Evolutionary conservation across 345 rosid species (phyloP), one percentile per base, ranked within the genome.

Genomic region (Corchorus capsularis): DNA sequence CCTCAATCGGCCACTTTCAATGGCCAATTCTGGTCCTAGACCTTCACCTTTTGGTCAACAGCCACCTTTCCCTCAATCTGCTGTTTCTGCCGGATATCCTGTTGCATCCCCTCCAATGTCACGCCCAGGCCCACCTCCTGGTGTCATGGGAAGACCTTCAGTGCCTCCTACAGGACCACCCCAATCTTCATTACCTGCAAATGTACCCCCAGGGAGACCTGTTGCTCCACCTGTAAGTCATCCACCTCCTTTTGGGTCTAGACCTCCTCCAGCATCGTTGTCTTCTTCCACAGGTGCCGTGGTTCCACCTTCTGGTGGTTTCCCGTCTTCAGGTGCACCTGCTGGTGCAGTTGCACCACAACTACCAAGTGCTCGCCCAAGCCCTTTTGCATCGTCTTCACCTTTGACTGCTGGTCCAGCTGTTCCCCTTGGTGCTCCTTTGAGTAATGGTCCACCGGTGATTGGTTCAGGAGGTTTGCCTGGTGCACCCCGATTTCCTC

Each of bases 31-130:
- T 45, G 90, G 82, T 77, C 91, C 94, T 50, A 85, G 92, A 75
- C 92, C 86, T 41, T 78, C 88, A 12, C 93, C 97, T 15, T 88
- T 89, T 77, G 90, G 89, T 77, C 96, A 89, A 68, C 83, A 88
- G 8, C 92, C 82, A 6, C 80, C 87, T 22, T 89, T 86, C 69
- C 72, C 89, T 45, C 89, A 89, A 68, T 75, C 87, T 2, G 79
- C 82, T 1, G 85, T 88, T 64, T 80, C 94, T 45, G 84, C 78
- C 70, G 87, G 87, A n/a, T 80, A 71, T 7, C 79, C 69, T 4
- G 20, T 16, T 37, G 55, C 69, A 0, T 80, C 80, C 35, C 70
- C 73, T 16, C 82, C 89, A 67, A 77, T 83, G 85, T 79, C 89
- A 9, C 87, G 92, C 59, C 92, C 93, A 3, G 92, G 88, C 5